A percentile compares a stretch with the other conserved stretches of the same genome.
phyloP scores from a whole-genome alignment of 805 yeast species.

The Candida nemodendra region DNA sequence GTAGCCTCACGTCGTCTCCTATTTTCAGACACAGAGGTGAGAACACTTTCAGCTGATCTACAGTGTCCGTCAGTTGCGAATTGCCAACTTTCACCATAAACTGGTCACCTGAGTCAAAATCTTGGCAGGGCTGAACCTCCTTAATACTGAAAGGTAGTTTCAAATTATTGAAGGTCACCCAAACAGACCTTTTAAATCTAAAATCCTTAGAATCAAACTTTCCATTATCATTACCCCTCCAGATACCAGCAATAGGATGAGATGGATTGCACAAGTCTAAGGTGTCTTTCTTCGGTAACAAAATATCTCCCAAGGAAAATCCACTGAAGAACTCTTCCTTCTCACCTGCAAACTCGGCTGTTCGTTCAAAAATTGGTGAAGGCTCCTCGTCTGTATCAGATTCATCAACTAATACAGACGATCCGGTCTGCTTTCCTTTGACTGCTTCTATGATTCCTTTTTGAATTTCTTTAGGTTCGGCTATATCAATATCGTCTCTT shows the following conservation, averaged over 20 bases:
- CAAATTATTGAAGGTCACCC: conserved; percentile 12
- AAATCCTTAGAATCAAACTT: conserved; percentile 8
- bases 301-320: neutral
- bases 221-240: neutral
- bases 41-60: conserved; percentile 33
- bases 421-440: conserved; percentile 3
- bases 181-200: conserved; percentile 11
- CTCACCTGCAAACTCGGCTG: conserved; percentile 9
- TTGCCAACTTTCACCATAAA: conserved; percentile 17
- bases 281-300: neutral
- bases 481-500: too few species aligned
- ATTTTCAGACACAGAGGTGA: conserved; percentile 51
- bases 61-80: conserved; percentile 27
- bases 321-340: too few species aligned
- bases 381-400: conserved; percentile 6
- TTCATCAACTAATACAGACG: neutral
- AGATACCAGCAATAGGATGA: neutral
- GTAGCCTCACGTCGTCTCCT: conserved; percentile 50
- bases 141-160: conserved; percentile 12
- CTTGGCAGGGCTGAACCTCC: conserved; percentile 4
- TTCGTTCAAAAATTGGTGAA: conserved; percentile 13
- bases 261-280: too few species aligned
- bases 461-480: too few species aligned
- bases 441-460: conserved; percentile 7
- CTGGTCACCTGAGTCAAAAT: neutral